Evolutionary conservation across 306 rosid species (phyloP), one percentile per base, ranked within the genome.

Genomic region (Trifolium pratense): DNA sequence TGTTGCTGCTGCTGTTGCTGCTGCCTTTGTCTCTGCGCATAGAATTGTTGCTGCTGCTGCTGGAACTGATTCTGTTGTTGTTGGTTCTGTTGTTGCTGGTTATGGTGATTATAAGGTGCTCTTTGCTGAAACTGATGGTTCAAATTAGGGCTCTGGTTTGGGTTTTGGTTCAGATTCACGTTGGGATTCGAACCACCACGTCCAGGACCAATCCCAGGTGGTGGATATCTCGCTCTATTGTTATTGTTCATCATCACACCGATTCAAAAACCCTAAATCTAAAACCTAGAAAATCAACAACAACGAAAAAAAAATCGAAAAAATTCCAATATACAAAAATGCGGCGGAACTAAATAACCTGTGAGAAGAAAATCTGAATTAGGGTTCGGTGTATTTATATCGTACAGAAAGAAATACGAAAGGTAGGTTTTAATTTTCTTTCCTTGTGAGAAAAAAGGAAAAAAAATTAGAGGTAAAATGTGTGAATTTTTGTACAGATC

Each of bases 131-230:
- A 91, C 61, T 16, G 78, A 25, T 80, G 85, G 78, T 80, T 90
- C 42, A 42, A 73, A 73, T 85, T 86, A 71, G 65, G 69, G 71
- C 52, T 87, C 80, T 84, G 86, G 57, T 76, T 87, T 31, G 79
- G 87, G 77, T 78, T 88, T 26, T 63, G 79, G 73, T 84, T 86
- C 75, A 81, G 85, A 49, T 76, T 89, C 17, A 64, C 73, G 77
- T 90, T 87, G 75, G 68, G 70, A 42, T 66, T 48, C 3, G 86
- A 74, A 5, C 91, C 96, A 1, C 93, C 93, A 20, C 96, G 82
- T n/a, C 92, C 99, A 1, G 66, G 37, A 10, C 96, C 97, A 29
- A 95, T 90, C 66, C 97, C 97, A 3, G 97, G 93, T 5, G 97
- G 96, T 39, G 96, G 97, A 64, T 88, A 95, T 82, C 97, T 92